Base-by-base conservation (phyloP, 805 yeast species). In the Cyberlindnera misumaiensis region DNA sequence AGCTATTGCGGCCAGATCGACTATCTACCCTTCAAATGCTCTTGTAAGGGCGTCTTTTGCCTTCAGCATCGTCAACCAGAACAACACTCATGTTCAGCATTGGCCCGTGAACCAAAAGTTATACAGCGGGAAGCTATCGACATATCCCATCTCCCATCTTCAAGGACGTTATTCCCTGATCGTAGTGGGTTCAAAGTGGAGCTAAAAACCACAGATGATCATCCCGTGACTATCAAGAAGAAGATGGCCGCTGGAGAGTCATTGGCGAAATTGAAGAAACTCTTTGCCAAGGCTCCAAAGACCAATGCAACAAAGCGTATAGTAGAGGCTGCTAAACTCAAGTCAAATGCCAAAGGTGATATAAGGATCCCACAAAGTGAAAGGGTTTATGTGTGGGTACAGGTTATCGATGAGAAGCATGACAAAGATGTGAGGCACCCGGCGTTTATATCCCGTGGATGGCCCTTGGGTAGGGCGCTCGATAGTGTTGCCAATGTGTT, bases 1-100 rank as follows among this genome's bases (percentile, higher is more conserved):
- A 42, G 56, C 3, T 51, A 46, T 34, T 55, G 59, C 43, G 58
- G 58, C 3, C 58, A 53, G 34, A 40, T 53, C 2, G 59, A 55
- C 32, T 55, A 53, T 40, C 39, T 55, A 14, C 59, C 59, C 0
- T 55, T 53, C 41, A 52, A 42, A 34, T 55, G 59, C 30, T 29
- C 45, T n/a, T 55, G 59, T 32, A 42, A 42, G 6, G 36, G 34
- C 15, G 44, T 44, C 0, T 55, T 52, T 24, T 55, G 59, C 29
- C 26, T 32, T 2, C 44, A 45, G 12, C 59, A 55, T 39, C 38
- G 56, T 11, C n/a, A 16, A 8, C 55, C 51, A 36, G 58, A 52
- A 25, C 26, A 38, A 2, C 59, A 55, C 31, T 27, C 46, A 3
- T 55, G 59, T 32, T 14, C 41, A 6, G 31, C 14, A 5, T 14